These are phyloP conservation scores for Cryphonectria naterciae DNA, from an alignment of 2,329 filamentous ascomycete genomes.

Conservation along the genomic window DNA sequence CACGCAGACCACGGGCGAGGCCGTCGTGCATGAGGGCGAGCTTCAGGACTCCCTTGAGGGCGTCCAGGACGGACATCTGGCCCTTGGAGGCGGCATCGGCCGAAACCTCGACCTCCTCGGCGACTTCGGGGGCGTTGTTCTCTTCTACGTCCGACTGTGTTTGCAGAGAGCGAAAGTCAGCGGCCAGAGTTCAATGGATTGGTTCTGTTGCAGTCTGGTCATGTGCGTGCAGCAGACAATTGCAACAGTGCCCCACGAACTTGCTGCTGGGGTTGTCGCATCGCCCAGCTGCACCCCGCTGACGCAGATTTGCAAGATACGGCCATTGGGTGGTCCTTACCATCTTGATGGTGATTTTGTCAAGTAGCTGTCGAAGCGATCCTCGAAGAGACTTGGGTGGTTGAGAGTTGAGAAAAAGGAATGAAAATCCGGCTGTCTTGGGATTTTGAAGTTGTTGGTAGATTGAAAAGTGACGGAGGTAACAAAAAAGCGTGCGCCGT, in stretches of 20 bases:
- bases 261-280: constrained; percentile 6
- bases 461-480: constrained; percentile 23
- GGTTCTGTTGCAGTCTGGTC: constrained; percentile 23
- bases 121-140: constrained; percentile 82
- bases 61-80: constrained; percentile 97
- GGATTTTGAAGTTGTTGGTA: constrained; percentile 34
- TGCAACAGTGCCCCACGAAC: constrained; percentile 10
- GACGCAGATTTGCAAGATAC: background rate
- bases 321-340: constrained; percentile 45
- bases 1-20: constrained; percentile 95
- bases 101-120: constrained; percentile 92
- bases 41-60: constrained; percentile 98
- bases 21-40: constrained; percentile 99
- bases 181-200: constrained; percentile 29
- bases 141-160: constrained; percentile 99
- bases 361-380: constrained; percentile 63
- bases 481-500: constrained; percentile 28
- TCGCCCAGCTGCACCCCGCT: background rate
- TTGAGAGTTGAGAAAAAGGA: constrained; percentile 27
- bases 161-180: constrained; percentile 33
- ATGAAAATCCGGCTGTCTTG: constrained; percentile 29
- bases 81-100: constrained; percentile 86
- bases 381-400: constrained; percentile 62
- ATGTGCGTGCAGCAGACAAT: constrained; percentile 12
- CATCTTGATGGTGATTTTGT: constrained; percentile 61